Evolutionary conservation across 2,329 filamentous ascomycete genomes (phyloP).

Genomic region (Ceratocystis cacaofunesta): DNA sequence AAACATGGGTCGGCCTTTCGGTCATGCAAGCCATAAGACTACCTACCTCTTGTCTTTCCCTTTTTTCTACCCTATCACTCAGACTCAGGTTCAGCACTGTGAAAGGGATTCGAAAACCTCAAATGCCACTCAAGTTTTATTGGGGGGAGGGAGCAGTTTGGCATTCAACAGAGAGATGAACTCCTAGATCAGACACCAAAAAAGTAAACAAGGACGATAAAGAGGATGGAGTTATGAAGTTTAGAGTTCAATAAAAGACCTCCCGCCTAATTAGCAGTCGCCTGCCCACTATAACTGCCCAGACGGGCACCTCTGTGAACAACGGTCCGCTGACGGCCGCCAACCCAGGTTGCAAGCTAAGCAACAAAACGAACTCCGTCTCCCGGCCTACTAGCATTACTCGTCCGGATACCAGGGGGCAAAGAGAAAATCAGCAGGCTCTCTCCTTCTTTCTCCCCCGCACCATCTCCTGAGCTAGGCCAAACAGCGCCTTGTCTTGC

Average conservation of each 20-base stretch:
- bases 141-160: background rate
- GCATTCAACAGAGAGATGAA: too few relatives aligned
- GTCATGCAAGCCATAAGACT: too few relatives aligned
- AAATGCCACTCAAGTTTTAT: background rate
- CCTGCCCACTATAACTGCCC: too few relatives aligned
- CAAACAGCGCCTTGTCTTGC: background rate
- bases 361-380: background rate
- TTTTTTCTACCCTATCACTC: too few relatives aligned
- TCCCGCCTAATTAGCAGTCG: background rate
- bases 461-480: background rate
- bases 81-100: background rate
- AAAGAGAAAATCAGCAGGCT: background rate
- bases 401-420: background rate
- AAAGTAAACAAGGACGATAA: background rate
- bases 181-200: background rate
- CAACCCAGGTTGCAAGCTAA: background rate
- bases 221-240: background rate
- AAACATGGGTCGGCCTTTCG: too few relatives aligned
- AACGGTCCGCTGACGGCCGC: too few relatives aligned
- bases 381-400: background rate
- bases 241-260: background rate
- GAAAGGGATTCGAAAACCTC: background rate
- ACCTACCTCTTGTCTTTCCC: too few relatives aligned
- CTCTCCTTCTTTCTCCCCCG: background rate
- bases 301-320: too few relatives aligned